These are phyloP conservation scores for Sporisorium sorghi DNA, from an alignment of 1,284 basidiomycete genomes.

Conservation along the genomic window DNA sequence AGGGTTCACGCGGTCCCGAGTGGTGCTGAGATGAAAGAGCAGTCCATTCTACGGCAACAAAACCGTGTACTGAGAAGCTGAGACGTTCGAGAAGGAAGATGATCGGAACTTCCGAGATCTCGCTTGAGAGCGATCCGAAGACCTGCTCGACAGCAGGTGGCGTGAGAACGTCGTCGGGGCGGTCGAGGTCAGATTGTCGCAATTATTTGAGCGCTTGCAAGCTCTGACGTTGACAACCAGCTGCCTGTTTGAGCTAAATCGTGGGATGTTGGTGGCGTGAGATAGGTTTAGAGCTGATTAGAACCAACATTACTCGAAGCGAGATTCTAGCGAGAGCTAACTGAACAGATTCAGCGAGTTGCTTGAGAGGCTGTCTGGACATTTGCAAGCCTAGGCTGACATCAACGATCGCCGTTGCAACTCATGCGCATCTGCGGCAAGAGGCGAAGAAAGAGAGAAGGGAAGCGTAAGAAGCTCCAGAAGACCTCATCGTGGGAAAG, in stretches of 20 bases:
- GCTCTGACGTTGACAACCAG: background rate
- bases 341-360: background rate
- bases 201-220: background rate
- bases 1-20: background rate
- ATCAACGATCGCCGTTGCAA: too few relatives aligned
- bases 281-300: background rate
- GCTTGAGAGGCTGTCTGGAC: background rate
- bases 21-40: background rate
- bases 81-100: background rate
- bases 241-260: background rate
- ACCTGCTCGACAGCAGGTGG: background rate
- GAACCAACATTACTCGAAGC: background rate
- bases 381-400: background rate
- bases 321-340: background rate
- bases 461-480: background rate
- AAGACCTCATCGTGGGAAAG: background rate
- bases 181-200: background rate
- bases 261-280: conserved; percentile 1
- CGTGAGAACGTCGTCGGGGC: background rate
- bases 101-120: background rate
- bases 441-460: background rate
- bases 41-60: too few relatives aligned
- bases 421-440: background rate
- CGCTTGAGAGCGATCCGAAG: background rate
- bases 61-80: too few relatives aligned